Evolutionary conservation across 768 basidiomycete genomes (phyloP), one percentile per base, ranked within the genome.

Genomic region (Candolleomyces eurysporus): DNA sequence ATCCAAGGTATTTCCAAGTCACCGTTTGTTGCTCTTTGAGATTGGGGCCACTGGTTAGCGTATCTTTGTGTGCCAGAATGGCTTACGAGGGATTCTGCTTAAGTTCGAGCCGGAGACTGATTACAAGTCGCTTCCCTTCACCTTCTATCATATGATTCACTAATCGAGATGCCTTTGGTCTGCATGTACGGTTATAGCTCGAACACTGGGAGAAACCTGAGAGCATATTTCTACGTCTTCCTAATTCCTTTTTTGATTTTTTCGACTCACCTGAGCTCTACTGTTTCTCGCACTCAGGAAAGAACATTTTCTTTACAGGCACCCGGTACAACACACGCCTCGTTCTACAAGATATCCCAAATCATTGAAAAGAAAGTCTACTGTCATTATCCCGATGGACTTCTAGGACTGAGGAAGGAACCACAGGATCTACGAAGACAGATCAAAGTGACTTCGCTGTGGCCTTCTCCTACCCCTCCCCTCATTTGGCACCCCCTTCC

Each of bases 31-130:
- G 50, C 26, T 31, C 32, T 31, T 8, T n/a, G n/a, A n/a, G 17
- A 17, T 5, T 36, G 5, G 16, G 8, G 14, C 36, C 14, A 39
- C 53, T 10, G 13, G 9, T 21, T 36, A 6, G 9, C 22, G 10
- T 8, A 39, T 8, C 32, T 39, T 11, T 56, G 5, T 22, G 57
- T 57, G 50, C 6, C 50, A 74, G 73, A 69, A 69, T 42, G 61
- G 64, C 21, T 58, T 68, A n/a, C 70, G 72, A 5, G 68, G 62
- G 16, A 48, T 69, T 36, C 72, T 68, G 4, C 48, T 75, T 10
- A 71, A 69, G 53, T 74, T 74, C 52, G 73, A 75, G 48, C 72
- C 74, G 5, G 74, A 73, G 1, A 70, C 71, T 1, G 66, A 72
- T 43, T 75, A 73, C 69, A 55, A 21, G 68, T 63, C 19, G 26